Base-by-base conservation (phyloP, 495 filamentous ascomycete species). In the Podospora pseudocomata region DNA sequence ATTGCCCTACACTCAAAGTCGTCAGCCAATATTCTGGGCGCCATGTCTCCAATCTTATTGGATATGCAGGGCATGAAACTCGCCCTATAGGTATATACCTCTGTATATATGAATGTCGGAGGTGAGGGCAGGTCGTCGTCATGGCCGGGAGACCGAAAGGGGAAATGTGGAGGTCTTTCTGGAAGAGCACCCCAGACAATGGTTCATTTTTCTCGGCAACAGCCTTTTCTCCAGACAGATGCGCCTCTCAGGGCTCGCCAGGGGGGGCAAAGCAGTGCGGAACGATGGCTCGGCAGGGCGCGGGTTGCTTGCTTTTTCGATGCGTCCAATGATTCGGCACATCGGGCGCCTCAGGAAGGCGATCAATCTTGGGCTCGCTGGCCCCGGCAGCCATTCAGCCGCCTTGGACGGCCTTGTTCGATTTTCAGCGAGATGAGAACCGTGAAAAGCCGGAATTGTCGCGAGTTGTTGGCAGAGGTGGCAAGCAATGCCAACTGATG, bases 341-440 rank as follows among this genome's bases (percentile, higher is more conserved):
- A 74, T 72, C 72, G 72, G 68, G 57, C 59, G 69, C 56, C 32
- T 70, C 69, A 67, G 62, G 59, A 64, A 65, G 66, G 54, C 63
- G 71, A 66, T 71, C 66, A 69, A 75, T 71, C 71, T 71, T 56
- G 16, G 16, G 67, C 57, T 23, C 19, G 60, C 5, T 30, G 30
- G 27, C 55, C 28, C 54, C 64, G 56, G 20, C 32, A 67, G 34
- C 70, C 67, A 70, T 70, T 72, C 70, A 72, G 64, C 64, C 69
- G 66, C 60, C 60, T 56, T 13, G 6, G 23, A 68, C 28, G n/a
- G 54, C 60, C 67, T 59, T 68, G 60, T 63, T 53, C 66, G 49
- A 55, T 32, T 56, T 49, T 27, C 59, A 32, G 61, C 61, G 61
- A 63, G 64, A 69, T 67, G 72, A 68, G 55, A 30, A 65, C 61